Conservation (phyloP, 2,329 filamentous ascomycete species). For the Alternaria ventricosa region DNA sequence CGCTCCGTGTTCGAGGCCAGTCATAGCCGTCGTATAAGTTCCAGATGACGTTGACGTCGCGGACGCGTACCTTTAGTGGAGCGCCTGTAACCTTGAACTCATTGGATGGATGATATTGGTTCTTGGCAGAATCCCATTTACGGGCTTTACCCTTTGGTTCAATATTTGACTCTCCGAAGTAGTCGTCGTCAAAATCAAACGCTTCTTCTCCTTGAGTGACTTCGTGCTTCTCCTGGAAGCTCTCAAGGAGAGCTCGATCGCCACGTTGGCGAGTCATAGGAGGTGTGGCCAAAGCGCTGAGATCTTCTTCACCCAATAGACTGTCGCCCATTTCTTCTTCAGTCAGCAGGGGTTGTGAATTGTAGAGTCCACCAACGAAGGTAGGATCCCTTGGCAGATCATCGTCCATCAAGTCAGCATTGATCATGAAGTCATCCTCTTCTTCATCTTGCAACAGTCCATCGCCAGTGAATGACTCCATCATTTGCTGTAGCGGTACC, state of each 20-base stretch:
- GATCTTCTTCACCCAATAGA: conserved; percentile 50
- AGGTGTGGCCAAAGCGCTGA: conserved; percentile 44
- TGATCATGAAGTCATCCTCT: conserved; percentile 55
- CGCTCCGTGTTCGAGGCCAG: conserved; percentile 85
- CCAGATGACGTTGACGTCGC: conserved; percentile 94
- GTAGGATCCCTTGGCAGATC: conserved; percentile 49
- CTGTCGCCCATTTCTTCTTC: conserved; percentile 53
- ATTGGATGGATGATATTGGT: conserved; percentile 73
- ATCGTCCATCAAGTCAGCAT: conserved; percentile 49
- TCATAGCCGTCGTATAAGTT: conserved; percentile 98
- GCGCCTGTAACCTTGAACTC: conserved; percentile 67
- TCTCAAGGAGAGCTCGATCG: conserved; percentile 53
- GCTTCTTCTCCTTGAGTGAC: conserved; percentile 64
- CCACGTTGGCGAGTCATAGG: conserved; percentile 40
- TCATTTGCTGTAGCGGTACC: conserved; percentile 83
- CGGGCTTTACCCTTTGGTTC: conserved; percentile 71
- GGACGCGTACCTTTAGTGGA: conserved; percentile 77
- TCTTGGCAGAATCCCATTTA: conserved; percentile 79
- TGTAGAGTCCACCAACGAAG: conserved; percentile 65
- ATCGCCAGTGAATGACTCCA: conserved; percentile 88
- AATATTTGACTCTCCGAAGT: conserved; percentile 69
- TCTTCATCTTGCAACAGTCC: conserved; percentile 71
- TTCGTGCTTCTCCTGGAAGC: conserved; percentile 61
- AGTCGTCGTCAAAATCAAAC: conserved; percentile 78
- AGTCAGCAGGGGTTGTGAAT: conserved; percentile 49